Evolutionary conservation across 169 alveolate genomes (phyloP).

Genomic region (Amoebophrya sp.): DNA sequence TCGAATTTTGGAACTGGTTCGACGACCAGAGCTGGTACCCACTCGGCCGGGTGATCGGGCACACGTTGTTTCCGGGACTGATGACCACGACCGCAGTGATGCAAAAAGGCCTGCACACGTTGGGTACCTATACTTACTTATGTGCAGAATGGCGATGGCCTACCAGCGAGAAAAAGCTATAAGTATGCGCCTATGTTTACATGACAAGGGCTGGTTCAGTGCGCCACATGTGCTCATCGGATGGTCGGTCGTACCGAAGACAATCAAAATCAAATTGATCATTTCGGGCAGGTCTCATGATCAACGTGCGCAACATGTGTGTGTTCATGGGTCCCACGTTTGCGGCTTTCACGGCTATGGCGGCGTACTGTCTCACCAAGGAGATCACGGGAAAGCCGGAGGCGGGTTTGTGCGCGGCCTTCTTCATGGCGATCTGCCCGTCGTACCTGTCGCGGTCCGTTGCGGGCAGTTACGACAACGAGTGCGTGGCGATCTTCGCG

Average conservation of each 20-base stretch:
- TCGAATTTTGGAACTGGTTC: slow-evolving; percentile 92
- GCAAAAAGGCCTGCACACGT: slow-evolving; percentile 25
- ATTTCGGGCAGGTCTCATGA: slow-evolving; percentile 48
- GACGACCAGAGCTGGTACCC: slow-evolving; percentile 95
- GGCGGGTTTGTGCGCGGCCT: slow-evolving; percentile 87
- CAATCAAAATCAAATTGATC: too few relatives aligned
- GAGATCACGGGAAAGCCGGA: slow-evolving; percentile 70
- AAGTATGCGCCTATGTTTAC: too few relatives aligned
- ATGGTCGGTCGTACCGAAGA: too few relatives aligned
- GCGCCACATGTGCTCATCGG: too few relatives aligned
- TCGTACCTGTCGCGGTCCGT: slow-evolving; percentile 84
- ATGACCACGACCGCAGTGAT: slow-evolving; percentile 84
- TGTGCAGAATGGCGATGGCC: too few relatives aligned
- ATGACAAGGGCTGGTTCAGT: too few relatives aligned
- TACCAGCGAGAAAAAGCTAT: too few relatives aligned
- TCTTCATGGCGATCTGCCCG: slow-evolving; percentile 90
- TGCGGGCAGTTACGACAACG: slow-evolving; percentile 98
- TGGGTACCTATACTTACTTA: too few relatives aligned
- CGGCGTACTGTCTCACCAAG: slow-evolving; percentile 36
- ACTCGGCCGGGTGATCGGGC: slow-evolving; percentile 94
- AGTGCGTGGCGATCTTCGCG: slow-evolving; percentile 93
- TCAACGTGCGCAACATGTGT: slow-evolving; percentile 84
- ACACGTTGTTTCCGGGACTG: slow-evolving; percentile 93
- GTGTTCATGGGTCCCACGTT: slow-evolving; percentile 91
- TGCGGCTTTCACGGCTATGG: slow-evolving; percentile 81